Evolutionary conservation across 768 basidiomycete species (phyloP).

Genomic region (Trametes villosa): DNA sequence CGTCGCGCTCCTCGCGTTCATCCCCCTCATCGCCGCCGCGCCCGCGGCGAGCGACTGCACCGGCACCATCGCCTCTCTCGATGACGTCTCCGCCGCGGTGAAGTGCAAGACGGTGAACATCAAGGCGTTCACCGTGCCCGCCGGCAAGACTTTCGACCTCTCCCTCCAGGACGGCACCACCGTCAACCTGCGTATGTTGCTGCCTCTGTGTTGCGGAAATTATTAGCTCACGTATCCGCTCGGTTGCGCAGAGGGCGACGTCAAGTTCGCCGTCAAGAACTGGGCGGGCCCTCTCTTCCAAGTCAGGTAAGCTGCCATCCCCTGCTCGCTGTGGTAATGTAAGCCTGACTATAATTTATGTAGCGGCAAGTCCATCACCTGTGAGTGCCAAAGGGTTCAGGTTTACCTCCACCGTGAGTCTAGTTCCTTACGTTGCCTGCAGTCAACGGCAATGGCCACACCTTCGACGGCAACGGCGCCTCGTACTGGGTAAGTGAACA

Average conservation of each 20-base stretch:
- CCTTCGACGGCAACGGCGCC: slow-evolving; percentile 48
- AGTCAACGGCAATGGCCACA: slow-evolving; percentile 47
- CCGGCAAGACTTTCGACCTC: slow-evolving; percentile 54
- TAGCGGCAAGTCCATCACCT: slow-evolving; percentile 54
- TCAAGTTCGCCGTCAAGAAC: slow-evolving; percentile 54
- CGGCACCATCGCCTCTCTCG: slow-evolving; percentile 57
- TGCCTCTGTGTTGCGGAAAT: neutral
- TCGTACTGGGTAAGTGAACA: slow-evolving; percentile 44
- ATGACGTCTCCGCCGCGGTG: slow-evolving; percentile 54
- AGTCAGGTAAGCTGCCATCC: slow-evolving; percentile 44
- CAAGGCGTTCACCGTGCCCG: slow-evolving; percentile 59
- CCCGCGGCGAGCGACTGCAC: slow-evolving; percentile 39
- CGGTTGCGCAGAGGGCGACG: slow-evolving; percentile 51
- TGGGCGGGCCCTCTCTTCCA: slow-evolving; percentile 62
- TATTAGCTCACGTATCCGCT: neutral
- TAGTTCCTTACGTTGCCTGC: neutral
- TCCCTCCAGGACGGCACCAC: slow-evolving; percentile 51
- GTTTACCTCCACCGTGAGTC: neutral
- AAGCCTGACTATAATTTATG: neutral
- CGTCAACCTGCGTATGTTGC: slow-evolving; percentile 58
- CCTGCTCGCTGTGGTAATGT: neutral
- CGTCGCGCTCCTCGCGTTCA: slow-evolving; percentile 13
- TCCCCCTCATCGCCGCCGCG: slow-evolving; percentile 3
- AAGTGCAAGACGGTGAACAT: slow-evolving; percentile 62
- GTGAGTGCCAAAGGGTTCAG: slow-evolving; percentile 41